Base-by-base conservation (phyloP, 768 basidiomycete species). In the Tricholoma bakamatsutake region DNA sequence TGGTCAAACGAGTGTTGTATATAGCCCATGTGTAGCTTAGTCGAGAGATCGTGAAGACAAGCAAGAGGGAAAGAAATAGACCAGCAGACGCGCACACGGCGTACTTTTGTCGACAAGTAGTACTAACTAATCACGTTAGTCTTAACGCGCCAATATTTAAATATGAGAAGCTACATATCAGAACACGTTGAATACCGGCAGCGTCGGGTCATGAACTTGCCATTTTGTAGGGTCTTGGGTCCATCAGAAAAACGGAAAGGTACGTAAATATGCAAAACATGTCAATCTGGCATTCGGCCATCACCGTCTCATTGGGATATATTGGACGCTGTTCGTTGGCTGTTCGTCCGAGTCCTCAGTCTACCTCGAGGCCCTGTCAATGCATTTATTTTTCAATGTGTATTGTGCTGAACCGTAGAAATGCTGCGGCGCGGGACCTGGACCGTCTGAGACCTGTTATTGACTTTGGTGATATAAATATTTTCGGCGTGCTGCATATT, bases 1-100 rank as follows among this genome's bases (percentile, higher is more conserved):
- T 73, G 72, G 51, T 73, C 70, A 59, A 71, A 65, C 49, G 67
- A 68, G 52, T 62, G 67, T 61, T 66, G 64, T 47, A 53, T 51
- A 58, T 60, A 57, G 56, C 62, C 64, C 67, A 69, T 66, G 31
- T 30, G 2, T 6, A 10, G 50, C 10, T 27, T 40, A 47, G 31
- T 45, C 45, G 53, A 58, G 28, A 17, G 37, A 17, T 27, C 15
- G 50, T 51, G 30, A 43, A 33, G 34, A 53, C 52, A 59, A 55
- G 34, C 48, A 39, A 31, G 42, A 47, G 53, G 55, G 51, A 53
- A 31, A 57, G 51, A 47, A 43, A 39, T 37, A 59, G 49, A 34
- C 30, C 40, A 50, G 10, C 33, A 53, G 48, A 45, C 42, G 49
- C 37, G 49, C 50, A n/a, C n/a, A n/a, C n/a, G n/a, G n/a, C n/a